A percentile compares a stretch with the other conserved stretches of the same genome.
phyloP scores from a whole-genome alignment of 139 green algal species.

The Tetradesmus lagerheimii region DNA sequence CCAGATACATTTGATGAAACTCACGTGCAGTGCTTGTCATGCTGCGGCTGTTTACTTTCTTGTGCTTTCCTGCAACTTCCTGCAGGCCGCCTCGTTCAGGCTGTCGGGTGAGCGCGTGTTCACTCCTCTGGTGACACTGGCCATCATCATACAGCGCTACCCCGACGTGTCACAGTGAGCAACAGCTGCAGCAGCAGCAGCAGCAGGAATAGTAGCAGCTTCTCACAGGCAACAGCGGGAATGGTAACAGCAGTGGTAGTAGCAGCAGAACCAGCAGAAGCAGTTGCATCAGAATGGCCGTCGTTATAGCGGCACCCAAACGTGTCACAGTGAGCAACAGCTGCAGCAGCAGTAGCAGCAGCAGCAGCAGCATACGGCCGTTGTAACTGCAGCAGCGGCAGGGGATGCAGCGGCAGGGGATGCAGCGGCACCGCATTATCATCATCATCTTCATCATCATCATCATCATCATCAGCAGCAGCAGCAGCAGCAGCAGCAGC shows the following conservation, averaged over 20 bases:
- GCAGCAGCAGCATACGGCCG: not conserved
- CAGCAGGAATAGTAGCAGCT: no score
- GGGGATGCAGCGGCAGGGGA: no score
- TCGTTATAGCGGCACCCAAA: no score
- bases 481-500: no score
- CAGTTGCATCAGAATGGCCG: not conserved
- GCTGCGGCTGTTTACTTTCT: not conserved
- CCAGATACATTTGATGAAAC: no score
- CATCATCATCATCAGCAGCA: no score
- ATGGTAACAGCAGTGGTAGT: not conserved
- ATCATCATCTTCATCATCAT: no score
- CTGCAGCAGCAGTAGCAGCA: not conserved
- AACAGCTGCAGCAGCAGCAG: no score
- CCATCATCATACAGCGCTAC: constrained; percentile 37
- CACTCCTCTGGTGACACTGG: constrained; percentile 40
- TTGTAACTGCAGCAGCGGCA: not conserved
- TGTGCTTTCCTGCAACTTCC: not conserved
- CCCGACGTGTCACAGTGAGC: not conserved
- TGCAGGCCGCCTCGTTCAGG: constrained; percentile 34
- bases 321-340: no score
- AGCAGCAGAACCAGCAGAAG: not conserved
- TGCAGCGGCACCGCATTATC: no score
- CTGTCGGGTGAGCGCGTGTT: constrained; percentile 43
- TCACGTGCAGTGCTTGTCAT: not conserved
- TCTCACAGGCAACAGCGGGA: no score